These are phyloP conservation scores for Rhynchosporium secalis DNA, from an alignment of 2,329 filamentous ascomycete species.

Conservation along the genomic window DNA sequence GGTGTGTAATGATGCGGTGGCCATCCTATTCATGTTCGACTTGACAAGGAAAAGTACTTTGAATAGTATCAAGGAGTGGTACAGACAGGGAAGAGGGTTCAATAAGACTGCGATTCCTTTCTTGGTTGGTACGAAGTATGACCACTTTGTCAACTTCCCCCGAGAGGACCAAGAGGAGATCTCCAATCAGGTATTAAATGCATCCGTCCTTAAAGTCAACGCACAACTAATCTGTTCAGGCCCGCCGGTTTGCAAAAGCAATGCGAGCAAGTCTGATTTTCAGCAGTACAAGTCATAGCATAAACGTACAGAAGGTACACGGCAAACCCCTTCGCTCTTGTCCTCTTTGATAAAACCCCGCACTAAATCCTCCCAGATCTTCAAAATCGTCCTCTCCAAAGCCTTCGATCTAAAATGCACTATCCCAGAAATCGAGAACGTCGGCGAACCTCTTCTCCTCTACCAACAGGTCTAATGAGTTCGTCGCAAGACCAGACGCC, in stretches of 20 bases:
- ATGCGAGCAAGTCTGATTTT: constrained; percentile 99
- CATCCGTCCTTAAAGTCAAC: neutral
- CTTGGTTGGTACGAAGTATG: constrained; percentile 95
- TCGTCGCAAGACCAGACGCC: neutral
- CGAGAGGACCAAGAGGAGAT: constrained; percentile 98
- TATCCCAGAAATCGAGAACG: constrained; percentile 97
- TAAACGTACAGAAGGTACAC: constrained; percentile 96
- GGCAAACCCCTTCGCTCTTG: neutral
- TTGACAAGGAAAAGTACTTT: constrained; percentile 95
- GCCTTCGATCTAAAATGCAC: constrained; percentile 99
- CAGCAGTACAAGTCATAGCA: constrained; percentile 97
- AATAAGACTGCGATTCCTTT: constrained; percentile 99
- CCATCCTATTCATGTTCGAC: constrained; percentile 99
- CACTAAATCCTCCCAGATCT: constrained; percentile 66
- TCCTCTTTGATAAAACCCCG: no score
- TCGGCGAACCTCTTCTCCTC: constrained; percentile 90
- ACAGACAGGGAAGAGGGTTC: constrained; percentile 93
- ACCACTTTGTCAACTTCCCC: constrained; percentile 98
- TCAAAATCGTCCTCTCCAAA: constrained; percentile 98
- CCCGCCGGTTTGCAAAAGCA: constrained; percentile 92
- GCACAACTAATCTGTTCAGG: constrained; percentile 51
- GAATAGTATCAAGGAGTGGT: constrained; percentile 99
- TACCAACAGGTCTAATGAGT: constrained; percentile 63
- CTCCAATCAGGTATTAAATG: constrained; percentile 73
- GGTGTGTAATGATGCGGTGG: constrained; percentile 98